Evolutionary conservation across 371 early-diverging fungal genomes (phyloP).

Genomic region (Zychaea mexicana): DNA sequence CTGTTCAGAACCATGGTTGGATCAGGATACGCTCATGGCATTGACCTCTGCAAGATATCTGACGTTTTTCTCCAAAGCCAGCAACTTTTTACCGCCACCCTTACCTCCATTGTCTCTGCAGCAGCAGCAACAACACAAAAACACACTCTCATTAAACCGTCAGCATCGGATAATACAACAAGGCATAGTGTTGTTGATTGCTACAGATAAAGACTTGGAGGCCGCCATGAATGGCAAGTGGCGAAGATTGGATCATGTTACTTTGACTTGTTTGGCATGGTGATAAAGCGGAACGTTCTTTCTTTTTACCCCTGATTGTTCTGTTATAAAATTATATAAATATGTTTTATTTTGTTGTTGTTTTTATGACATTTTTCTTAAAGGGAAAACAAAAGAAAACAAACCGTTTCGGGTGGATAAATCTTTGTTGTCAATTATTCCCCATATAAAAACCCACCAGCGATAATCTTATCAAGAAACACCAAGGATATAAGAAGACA

Average conservation of each 20-base stretch:
- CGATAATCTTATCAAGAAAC: background rate
- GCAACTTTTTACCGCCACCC: background rate
- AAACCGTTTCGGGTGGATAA: background rate
- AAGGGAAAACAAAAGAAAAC: background rate
- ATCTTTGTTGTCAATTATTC: background rate
- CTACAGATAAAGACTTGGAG: conserved; percentile 9
- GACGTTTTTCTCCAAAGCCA: conserved; percentile 10
- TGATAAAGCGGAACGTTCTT: background rate
- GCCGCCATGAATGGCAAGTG: conserved; percentile 15
- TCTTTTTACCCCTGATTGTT: background rate
- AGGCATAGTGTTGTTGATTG: conserved; percentile 12
- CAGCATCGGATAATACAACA: background rate
- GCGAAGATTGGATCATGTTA: conserved; percentile 15
- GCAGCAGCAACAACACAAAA: background rate
- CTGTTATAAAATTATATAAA: background rate
- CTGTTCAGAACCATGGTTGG: conserved; percentile 10
- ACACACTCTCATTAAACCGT: background rate
- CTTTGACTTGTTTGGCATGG: conserved; percentile 17
- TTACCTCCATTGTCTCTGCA: background rate
- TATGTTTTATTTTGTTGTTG: background rate
- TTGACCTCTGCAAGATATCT: conserved; percentile 7
- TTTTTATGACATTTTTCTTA: background rate
- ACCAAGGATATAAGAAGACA: background rate
- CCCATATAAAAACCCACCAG: background rate
- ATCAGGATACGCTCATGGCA: conserved; percentile 7